Evolutionary conservation across 108 stramenopile genomes (phyloP).

Genomic region (Skeletonema potamos): DNA sequence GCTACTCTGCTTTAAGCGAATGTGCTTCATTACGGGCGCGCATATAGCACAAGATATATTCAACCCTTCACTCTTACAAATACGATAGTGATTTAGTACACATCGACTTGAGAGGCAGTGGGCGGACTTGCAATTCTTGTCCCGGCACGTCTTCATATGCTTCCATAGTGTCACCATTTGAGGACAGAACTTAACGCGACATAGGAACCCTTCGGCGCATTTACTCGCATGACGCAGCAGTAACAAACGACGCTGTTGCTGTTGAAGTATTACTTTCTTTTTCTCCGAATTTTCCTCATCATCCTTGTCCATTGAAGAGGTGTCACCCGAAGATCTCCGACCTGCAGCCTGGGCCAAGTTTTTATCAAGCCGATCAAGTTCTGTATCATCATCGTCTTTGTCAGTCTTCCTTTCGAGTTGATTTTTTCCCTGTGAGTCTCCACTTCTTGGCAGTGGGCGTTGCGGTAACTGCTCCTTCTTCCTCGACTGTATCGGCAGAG

Average conservation of each 20-base stretch:
- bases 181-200: slow-evolving; percentile 65
- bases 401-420: not conserved
- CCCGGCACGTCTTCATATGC: slow-evolving; percentile 78
- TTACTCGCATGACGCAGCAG: slow-evolving; percentile 71
- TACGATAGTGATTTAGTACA: slow-evolving; percentile 75
- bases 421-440: not conserved
- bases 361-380: not conserved
- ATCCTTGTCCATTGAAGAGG: not conserved
- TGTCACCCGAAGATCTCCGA: no score
- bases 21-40: slow-evolving; percentile 72
- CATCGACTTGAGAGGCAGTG: slow-evolving; percentile 80
- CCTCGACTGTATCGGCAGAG: not conserved
- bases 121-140: slow-evolving; percentile 72
- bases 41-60: slow-evolving; percentile 73
- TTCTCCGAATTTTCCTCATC: slow-evolving; percentile 38
- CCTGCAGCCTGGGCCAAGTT: not conserved
- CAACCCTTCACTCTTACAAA: slow-evolving; percentile 67
- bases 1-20: slow-evolving; percentile 38
- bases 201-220: slow-evolving; percentile 53
- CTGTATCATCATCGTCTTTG: not conserved
- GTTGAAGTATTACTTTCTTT: slow-evolving; percentile 58
- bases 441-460: not conserved
- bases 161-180: slow-evolving; percentile 81
- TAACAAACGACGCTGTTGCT: slow-evolving; percentile 75
- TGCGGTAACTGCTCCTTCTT: not conserved